Evolutionary conservation across 1,284 basidiomycete genomes (phyloP), one percentile per base, ranked within the genome.

Genomic region (Apiotrichum gracile): DNA sequence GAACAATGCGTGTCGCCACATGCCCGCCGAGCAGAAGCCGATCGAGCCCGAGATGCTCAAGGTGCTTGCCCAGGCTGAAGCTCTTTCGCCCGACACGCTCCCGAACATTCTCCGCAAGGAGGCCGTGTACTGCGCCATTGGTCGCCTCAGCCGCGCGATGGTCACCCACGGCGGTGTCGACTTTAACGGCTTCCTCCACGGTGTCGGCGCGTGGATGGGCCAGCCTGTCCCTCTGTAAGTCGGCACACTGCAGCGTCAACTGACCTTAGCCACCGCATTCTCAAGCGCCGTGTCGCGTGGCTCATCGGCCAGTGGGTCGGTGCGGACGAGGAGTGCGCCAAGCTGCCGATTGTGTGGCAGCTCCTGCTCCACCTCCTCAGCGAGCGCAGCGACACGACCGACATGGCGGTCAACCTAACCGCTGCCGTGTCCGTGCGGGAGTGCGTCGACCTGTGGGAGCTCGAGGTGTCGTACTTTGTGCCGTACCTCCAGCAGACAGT

Each of bases 201-300:
- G 62, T 2, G 52, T 66, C 10, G 60, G 64, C 9, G 43, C 52
- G 9, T 74, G 70, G 70, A 56, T 73, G 3, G 62, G 65, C 16
- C 67, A 68, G 52, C 59, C 57, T 21, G 52, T 65, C 25, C 68
- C 69, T 47, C 53, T 69, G 68, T 70, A 35, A 60, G 68, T 58
- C 25, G 6, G 12, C 2, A 19, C n/a, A 6, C 5, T 10, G 33
- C 12, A 24, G 24, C 19, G 21, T 2, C 27, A 35, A 48, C 55
- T 62, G 26, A 64, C 47, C 29, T 14, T 58, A 91, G 88, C 52
- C 89, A 86, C 65, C 86, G 88, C 0, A 87, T 93, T 44, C 81
- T 93, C 55, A 91, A 93, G 73, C 83, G 90, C 21, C 82, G 91
- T 39, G 86, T 93, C 57, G 90, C 89, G 0, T 92, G 90, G 89